These are phyloP conservation scores for Eimeria maxima DNA, from an alignment of 169 alveolate species.

Conservation along the genomic window DNA sequence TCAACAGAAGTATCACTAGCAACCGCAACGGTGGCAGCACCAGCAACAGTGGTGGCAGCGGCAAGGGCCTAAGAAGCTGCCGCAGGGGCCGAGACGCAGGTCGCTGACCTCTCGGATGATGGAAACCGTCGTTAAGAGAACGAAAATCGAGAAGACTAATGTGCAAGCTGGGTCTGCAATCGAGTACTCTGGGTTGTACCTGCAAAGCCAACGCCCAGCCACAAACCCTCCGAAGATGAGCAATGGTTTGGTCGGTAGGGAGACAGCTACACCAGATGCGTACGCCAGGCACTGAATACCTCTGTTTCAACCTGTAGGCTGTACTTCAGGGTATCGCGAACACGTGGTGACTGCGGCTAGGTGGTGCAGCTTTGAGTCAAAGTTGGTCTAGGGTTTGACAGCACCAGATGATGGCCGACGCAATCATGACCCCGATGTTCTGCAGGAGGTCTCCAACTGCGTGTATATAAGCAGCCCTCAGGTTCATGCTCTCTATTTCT, in stretches of 20 bases:
- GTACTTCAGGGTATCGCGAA: background rate
- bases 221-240: background rate
- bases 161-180: conserved; percentile 98
- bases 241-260: background rate
- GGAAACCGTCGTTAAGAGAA: conserved; percentile 95
- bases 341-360: background rate
- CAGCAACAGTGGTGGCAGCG: background rate
- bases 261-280: background rate
- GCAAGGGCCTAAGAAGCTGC: background rate
- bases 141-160: conserved; percentile 95
- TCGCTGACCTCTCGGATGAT: conserved; percentile 93
- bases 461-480: conserved; percentile 96
- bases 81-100: background rate
- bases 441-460: conserved; percentile 97
- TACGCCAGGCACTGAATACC: background rate
- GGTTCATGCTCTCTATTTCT: conserved; percentile 91
- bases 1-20: background rate
- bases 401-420: conserved; percentile 93
- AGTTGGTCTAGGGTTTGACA: background rate
- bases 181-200: conserved; percentile 90
- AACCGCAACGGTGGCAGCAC: background rate
- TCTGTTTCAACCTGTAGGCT: background rate
- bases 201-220: conserved; percentile 27
- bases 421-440: conserved; percentile 97
- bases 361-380: background rate